Base-by-base conservation (phyloP, 768 basidiomycete genomes). In the Neoboletus subvelutipes region DNA sequence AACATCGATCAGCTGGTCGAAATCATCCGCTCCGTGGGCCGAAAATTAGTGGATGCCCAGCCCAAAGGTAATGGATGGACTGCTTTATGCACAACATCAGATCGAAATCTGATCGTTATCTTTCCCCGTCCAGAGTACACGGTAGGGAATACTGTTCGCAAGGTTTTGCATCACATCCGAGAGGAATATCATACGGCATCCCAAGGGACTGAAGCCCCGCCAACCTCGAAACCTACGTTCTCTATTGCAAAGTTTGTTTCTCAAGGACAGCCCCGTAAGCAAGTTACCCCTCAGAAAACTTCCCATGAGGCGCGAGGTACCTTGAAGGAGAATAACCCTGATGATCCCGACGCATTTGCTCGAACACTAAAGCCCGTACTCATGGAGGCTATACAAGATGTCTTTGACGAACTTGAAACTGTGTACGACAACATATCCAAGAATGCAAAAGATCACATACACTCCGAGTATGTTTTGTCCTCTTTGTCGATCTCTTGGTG, bases 351-450 rank as follows among this genome's bases (percentile, higher is more conserved):
- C 65, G 85, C 87, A 17, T 90, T 92, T 66, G 85, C 90, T 10
- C 76, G 80, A 40, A 83, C 82, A 36, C 71, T 98, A 50, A 97
- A 95, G 74, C 96, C 96, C 3, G 88, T 97, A 1, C 79, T 99
- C 53, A 93, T 98, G 81, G 94, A 97, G 72, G 97, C 94, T 8
- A 95, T 99, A 50, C 90, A 96, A 68, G 96, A 98, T 67, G 91
- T 98, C 18, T 80, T 97, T 45, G 94, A 97, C 62, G 97, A 99
- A 72, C 78, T 99, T 37, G 95, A 97, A 71, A 94, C 92, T 3
- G 95, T 96, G 1, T 93, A 98, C 64, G 92, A 97, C 63, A 94
- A 89, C 64, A 88, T 98, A 20, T 90, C 92, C 10, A 96, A 92
- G 77, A 92, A 90, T 64, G 93, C 95, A 2, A 90, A 85, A 73